Evolutionary conservation across 352 stramenopile genomes (phyloP).

Genomic region (Phytophthora multivora): DNA sequence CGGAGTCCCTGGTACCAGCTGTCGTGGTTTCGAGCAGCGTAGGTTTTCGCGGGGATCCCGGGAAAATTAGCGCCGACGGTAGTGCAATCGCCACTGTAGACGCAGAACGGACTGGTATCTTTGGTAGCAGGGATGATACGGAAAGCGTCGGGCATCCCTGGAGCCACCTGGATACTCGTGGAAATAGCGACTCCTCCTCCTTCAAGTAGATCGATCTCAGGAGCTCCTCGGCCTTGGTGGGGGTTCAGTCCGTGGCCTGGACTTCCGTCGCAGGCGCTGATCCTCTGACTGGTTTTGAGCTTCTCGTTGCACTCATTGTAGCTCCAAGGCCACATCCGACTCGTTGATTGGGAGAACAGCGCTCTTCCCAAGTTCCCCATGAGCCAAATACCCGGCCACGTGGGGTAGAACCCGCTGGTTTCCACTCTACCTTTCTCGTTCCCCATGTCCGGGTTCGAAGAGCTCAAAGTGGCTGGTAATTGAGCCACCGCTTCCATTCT

Average conservation of each 20-base stretch:
- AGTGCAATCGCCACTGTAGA: constrained; percentile 45
- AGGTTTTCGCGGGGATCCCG: constrained; percentile 45
- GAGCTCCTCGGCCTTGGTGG: constrained; percentile 85
- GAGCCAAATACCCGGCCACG: constrained; percentile 96
- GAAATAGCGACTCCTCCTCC: constrained; percentile 73
- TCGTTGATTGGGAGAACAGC: constrained; percentile 92
- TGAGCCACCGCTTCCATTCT: constrained; percentile 89
- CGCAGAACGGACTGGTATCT: constrained; percentile 38
- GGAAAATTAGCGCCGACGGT: constrained; percentile 58
- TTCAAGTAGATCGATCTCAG: constrained; percentile 96
- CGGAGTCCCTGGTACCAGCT: constrained; percentile 69
- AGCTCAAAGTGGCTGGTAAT: constrained; percentile 83
- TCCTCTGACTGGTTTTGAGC: constrained; percentile 41
- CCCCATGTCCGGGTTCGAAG: constrained; percentile 57
- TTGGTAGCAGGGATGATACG: constrained; percentile 43
- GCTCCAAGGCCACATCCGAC: constrained; percentile 95
- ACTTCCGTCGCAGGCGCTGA: constrained; percentile 86
- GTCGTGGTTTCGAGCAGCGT: constrained; percentile 35
- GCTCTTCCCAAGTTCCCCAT: constrained; percentile 94
- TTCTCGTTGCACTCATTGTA: constrained; percentile 88
- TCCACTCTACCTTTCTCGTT: constrained; percentile 41
- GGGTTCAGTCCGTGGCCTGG: constrained; percentile 92
- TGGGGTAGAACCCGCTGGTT: constrained; percentile 60
- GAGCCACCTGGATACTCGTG: constrained; percentile 88
- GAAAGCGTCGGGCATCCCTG: constrained; percentile 65